Percentiles rank a stretch among this genome's conserved stretches.
Evolutionary conservation across 164 flowering plant species (phyloP).

Genomic region (Akebia trifoliata): DNA sequence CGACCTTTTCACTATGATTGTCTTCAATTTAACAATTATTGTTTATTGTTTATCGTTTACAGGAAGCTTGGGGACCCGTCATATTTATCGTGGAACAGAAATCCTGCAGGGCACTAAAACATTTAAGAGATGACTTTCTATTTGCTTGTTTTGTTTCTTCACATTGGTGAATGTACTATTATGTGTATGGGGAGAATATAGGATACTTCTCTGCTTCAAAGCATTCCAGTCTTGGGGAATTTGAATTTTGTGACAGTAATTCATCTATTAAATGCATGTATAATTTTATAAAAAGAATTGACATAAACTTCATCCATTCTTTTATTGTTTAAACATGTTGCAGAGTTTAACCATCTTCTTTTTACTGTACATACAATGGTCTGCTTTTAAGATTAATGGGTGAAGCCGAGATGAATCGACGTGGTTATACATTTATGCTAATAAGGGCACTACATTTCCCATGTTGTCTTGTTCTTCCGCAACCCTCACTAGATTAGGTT

Average conservation of each 20-base stretch:
- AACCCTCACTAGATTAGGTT: slow-evolving; percentile 6
- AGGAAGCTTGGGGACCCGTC: slow-evolving; percentile 85
- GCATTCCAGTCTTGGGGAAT: slow-evolving; percentile 5
- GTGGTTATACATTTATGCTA: too few relatives aligned
- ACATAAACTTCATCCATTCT: slow-evolving; percentile 2
- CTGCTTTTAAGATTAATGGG: too few relatives aligned
- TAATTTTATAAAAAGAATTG: slow-evolving; percentile 7
- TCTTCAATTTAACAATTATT: too few relatives aligned
- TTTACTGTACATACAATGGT: not conserved
- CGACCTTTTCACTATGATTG: too few relatives aligned
- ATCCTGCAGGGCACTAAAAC: slow-evolving; percentile 48
- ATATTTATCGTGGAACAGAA: slow-evolving; percentile 79
- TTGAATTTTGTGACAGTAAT: slow-evolving; percentile 4
- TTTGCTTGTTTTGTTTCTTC: not conserved
- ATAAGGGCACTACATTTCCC: slow-evolving; percentile 9
- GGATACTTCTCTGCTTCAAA: not conserved
- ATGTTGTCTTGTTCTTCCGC: slow-evolving; percentile 4
- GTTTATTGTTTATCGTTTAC: slow-evolving; percentile 16
- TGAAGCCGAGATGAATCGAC: too few relatives aligned
- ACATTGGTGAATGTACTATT: slow-evolving; percentile 15
- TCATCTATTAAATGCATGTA: not conserved
- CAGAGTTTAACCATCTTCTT: too few relatives aligned
- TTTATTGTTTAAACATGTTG: too few relatives aligned
- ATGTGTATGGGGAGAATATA: slow-evolving; percentile 15
- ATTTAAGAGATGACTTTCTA: not conserved